These are phyloP conservation scores for Candida qinlingensis DNA, from an alignment of 805 yeast species.

Conservation along the genomic window DNA sequence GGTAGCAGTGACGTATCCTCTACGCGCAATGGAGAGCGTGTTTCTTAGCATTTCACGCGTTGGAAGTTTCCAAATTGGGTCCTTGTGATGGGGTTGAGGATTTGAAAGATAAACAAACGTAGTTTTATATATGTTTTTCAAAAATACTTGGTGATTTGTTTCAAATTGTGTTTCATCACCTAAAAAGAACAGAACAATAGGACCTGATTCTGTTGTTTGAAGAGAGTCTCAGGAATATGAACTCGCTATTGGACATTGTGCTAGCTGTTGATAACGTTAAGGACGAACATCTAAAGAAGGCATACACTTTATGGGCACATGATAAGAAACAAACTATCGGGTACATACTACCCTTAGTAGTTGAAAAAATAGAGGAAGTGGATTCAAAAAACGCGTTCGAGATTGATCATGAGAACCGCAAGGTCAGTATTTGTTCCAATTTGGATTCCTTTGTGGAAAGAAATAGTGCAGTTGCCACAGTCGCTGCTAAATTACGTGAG, in stretches of 20 bases:
- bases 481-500: slow-evolving; percentile 40
- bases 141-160: too few relatives aligned
- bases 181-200: too few relatives aligned
- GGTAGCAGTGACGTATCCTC: slow-evolving; percentile 5
- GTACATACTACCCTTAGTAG: slow-evolving; percentile 11
- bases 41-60: slow-evolving; percentile 1
- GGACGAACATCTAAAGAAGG: slow-evolving; percentile 1
- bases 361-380: slow-evolving; percentile 4
- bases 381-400: slow-evolving; percentile 10
- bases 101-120: too few relatives aligned
- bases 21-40: neutral
- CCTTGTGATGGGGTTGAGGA: neutral
- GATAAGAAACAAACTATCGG: slow-evolving; percentile 16
- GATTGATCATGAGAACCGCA: slow-evolving; percentile 21
- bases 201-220: too few relatives aligned
- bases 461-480: slow-evolving; percentile 32
- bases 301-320: slow-evolving; percentile 13
- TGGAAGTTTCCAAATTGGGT: neutral
- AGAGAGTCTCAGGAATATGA: neutral
- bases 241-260: slow-evolving; percentile 4
- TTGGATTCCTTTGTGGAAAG: slow-evolving; percentile 38
- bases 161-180: too few relatives aligned
- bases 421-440: slow-evolving; percentile 26
- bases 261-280: slow-evolving; percentile 24
- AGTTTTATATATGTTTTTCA: too few relatives aligned